phyloP scores from a whole-genome alignment of 2,329 filamentous ascomycete genomes.

The Chrysoporthe cubensis region DNA sequence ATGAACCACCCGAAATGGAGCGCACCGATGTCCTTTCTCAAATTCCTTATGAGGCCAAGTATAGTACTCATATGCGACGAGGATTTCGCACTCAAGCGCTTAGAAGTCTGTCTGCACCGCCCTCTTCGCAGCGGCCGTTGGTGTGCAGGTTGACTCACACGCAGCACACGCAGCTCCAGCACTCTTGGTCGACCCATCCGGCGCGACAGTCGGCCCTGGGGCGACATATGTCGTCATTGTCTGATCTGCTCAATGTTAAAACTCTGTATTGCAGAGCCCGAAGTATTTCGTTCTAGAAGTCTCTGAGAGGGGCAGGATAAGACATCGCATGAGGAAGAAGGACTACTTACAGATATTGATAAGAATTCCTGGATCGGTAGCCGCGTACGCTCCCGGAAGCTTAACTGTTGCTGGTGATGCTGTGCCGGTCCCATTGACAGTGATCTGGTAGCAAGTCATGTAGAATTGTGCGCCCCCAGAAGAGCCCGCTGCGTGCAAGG shows the following conservation, averaged over 20 bases:
- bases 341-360: conserved; percentile 46
- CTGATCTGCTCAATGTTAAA: conserved; percentile 33
- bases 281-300: not conserved
- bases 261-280: not conserved
- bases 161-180: conserved; percentile 46
- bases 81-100: not conserved
- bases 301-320: not conserved
- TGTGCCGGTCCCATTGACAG: conserved; percentile 36
- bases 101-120: not conserved
- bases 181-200: conserved; percentile 45
- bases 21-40: not conserved
- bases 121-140: conserved; percentile 29
- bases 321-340: not conserved
- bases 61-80: not conserved
- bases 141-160: conserved; percentile 44
- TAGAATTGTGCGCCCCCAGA: conserved; percentile 43
- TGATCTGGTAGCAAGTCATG: conserved; percentile 46
- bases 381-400: conserved; percentile 50
- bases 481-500: conserved; percentile 47
- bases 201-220: conserved; percentile 48
- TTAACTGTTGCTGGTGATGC: conserved; percentile 38
- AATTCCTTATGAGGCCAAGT: not conserved
- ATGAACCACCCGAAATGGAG: not conserved
- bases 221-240: conserved; percentile 45
- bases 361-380: conserved; percentile 49